These are phyloP conservation scores for Plasmodium gonderi DNA, from an alignment of 169 alveolate genomes.

Conservation along the genomic window DNA sequence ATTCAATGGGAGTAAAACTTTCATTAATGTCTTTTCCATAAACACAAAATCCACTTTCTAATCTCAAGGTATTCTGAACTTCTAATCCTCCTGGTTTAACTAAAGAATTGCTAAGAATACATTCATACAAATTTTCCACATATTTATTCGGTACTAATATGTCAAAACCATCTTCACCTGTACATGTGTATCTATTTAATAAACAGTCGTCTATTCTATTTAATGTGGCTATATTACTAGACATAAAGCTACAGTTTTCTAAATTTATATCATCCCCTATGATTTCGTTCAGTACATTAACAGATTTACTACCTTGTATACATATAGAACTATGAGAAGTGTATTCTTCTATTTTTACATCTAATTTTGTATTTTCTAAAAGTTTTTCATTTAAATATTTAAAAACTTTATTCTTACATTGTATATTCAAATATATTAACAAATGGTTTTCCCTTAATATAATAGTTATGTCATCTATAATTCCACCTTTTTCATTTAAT, in stretches of 20 bases:
- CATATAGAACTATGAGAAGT: conserved; percentile 63
- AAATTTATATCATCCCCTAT: conserved; percentile 20
- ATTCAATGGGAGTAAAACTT: conserved; percentile 64
- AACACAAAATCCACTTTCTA: conserved; percentile 74
- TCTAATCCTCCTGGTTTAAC: conserved; percentile 75
- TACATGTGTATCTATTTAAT: conserved; percentile 71
- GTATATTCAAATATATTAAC: conserved; percentile 57
- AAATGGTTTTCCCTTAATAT: conserved; percentile 56
- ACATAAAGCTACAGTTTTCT: conserved; percentile 71
- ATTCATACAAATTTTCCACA: conserved; percentile 37
- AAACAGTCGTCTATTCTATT: conserved; percentile 29
- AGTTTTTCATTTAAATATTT: conserved; percentile 50
- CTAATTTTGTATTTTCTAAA: conserved; percentile 35
- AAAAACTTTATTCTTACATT: conserved; percentile 66
- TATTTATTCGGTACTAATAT: conserved; percentile 60
- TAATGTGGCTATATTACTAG: conserved; percentile 37
- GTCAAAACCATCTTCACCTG: conserved; percentile 76
- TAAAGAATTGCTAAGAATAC: conserved; percentile 31
- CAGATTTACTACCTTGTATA: conserved; percentile 69
- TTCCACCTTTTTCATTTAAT: conserved; percentile 66
- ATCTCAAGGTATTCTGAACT: conserved; percentile 66
- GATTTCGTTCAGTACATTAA: conserved; percentile 42
- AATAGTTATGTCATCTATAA: conserved; percentile 64
- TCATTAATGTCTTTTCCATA: conserved; percentile 76
- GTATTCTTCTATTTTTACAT: conserved; percentile 65